Percentiles rank a stretch among this genome's conserved stretches.
These are phyloP conservation scores for Monilinia polystroma DNA, from an alignment of 2,329 filamentous ascomycete species.

Conservation along the genomic window DNA sequence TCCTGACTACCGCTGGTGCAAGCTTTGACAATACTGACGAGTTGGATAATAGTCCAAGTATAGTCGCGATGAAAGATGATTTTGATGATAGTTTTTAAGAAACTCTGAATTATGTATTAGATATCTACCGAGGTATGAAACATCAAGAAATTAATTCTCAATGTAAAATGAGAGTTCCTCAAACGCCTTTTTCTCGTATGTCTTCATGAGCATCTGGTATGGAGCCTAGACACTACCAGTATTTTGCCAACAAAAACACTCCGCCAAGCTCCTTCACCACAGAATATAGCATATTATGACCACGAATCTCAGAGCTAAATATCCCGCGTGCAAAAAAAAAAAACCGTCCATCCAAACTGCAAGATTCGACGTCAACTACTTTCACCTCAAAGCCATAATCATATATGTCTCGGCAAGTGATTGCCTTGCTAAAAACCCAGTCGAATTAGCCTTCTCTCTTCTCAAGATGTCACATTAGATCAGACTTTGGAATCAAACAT, in stretches of 20 bases:
- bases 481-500: constrained; percentile 6
- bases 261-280: neutral
- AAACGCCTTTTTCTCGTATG: neutral
- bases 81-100: constrained; percentile 60
- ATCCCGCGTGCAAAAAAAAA: neutral
- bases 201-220: neutral
- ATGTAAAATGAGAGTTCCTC: neutral
- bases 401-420: constrained; percentile 26
- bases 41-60: constrained; percentile 61
- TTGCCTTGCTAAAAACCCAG: neutral
- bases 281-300: neutral
- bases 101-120: constrained; percentile 29
- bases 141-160: constrained; percentile 1
- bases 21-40: constrained; percentile 54
- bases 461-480: neutral
- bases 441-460: neutral
- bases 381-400: constrained; percentile 27
- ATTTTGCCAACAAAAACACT: neutral
- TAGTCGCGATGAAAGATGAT: constrained; percentile 64
- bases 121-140: constrained; percentile 12
- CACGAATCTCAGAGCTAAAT: neutral
- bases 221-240: neutral
- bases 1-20: constrained; percentile 74
- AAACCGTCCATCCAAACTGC: neutral
- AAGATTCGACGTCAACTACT: constrained; percentile 9